phyloP scores from a whole-genome alignment of 1,284 basidiomycete species.

The Spongispora temasekensis region DNA sequence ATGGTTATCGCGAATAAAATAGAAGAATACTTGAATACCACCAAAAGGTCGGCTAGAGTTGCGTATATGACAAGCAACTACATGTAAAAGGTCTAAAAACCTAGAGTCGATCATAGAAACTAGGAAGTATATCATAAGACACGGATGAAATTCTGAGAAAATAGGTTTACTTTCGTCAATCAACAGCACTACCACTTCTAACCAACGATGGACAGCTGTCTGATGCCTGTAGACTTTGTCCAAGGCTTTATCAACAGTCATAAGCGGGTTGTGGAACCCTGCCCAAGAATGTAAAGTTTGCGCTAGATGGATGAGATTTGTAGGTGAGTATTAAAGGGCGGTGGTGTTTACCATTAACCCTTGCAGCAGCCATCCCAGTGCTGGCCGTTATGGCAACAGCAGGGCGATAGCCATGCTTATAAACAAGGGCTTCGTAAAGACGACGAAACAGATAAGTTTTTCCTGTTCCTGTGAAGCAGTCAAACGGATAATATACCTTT shows the following conservation, averaged over 20 bases:
- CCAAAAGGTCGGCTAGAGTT: neutral
- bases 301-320: neutral
- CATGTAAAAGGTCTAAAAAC: neutral
- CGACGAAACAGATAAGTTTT: no score
- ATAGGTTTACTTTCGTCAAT: neutral
- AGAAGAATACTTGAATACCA: neutral
- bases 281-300: slow-evolving; percentile 1
- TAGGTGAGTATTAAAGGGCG: neutral
- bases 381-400: no score
- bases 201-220: neutral
- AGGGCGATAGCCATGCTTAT: no score
- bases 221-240: neutral
- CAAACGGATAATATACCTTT: no score
- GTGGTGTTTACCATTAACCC: no score
- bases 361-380: no score
- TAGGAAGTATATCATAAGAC: neutral
- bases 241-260: neutral
- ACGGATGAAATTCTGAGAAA: no score
- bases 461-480: no score
- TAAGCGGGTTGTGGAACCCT: neutral
- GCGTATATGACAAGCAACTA: neutral
- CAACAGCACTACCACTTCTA: neutral
- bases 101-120: neutral
- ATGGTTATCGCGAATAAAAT: no score
- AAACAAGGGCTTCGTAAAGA: no score